Evolutionary conservation across 768 basidiomycete genomes (phyloP).

Genomic region (Kwoniella mangroviensis): DNA sequence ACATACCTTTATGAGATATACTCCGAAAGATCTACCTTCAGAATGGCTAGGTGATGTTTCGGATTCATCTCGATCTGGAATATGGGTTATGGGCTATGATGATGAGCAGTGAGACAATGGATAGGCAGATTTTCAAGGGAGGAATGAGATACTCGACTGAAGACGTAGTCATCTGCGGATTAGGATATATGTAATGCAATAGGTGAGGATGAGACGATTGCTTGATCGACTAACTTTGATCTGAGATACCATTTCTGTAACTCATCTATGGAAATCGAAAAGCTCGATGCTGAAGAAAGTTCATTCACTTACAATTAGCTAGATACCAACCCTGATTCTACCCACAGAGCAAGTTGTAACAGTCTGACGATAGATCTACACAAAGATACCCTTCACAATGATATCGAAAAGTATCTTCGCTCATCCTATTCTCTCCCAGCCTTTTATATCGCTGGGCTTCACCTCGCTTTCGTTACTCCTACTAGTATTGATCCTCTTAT

Average conservation of each 20-base stretch:
- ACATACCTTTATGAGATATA: neutral
- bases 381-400: neutral
- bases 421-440: constrained; percentile 36
- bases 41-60: neutral
- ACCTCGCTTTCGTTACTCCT: constrained; percentile 51
- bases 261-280: neutral
- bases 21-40: neutral
- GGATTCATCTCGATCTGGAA: neutral
- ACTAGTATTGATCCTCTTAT: constrained; percentile 51
- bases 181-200: neutral
- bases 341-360: too few relatives aligned
- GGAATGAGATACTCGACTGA: neutral
- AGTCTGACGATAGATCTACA: too few relatives aligned
- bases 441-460: constrained; percentile 45
- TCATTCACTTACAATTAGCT: too few relatives aligned
- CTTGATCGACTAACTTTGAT: neutral
- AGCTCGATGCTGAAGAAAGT: too few relatives aligned
- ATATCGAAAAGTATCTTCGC: neutral
- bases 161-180: neutral
- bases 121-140: neutral
- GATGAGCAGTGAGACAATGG: neutral
- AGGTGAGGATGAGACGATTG: neutral
- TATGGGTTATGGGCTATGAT: neutral
- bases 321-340: too few relatives aligned
- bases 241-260: neutral